phyloP scores from a whole-genome alignment of 768 basidiomycete species.

The Tulasnella sp. region DNA sequence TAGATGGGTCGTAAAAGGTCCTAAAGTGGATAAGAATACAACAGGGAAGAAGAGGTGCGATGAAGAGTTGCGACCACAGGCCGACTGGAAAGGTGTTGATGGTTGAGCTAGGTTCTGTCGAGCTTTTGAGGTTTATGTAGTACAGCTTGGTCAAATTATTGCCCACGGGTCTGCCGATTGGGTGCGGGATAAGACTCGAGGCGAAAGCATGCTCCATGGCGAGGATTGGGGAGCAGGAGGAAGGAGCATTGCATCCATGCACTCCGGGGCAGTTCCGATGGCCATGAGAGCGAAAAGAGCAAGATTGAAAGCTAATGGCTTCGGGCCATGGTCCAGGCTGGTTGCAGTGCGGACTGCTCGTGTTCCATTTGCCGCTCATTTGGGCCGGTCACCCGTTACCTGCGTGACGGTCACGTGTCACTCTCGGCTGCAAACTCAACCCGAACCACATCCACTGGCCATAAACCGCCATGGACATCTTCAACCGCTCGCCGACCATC shows the following conservation, averaged over 20 bases:
- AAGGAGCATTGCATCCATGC: background rate
- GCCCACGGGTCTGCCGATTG: background rate
- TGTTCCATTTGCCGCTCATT: background rate
- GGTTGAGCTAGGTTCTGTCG: background rate
- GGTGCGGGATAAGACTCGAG: background rate
- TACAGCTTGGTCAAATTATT: background rate
- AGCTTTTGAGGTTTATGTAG: background rate
- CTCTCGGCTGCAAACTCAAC: background rate
- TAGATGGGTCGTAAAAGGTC: background rate
- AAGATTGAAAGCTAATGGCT: background rate
- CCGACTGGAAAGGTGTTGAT: background rate
- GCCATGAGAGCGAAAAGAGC: background rate
- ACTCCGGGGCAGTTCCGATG: background rate
- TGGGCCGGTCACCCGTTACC: background rate
- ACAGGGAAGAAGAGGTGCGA: background rate
- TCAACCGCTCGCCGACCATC: constrained; percentile 64
- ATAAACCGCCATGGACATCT: constrained; percentile 51
- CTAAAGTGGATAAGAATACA: background rate
- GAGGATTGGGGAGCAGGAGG: background rate
- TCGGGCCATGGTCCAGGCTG: background rate
- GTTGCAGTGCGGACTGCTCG: background rate
- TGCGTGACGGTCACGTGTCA: background rate
- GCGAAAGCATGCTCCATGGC: background rate
- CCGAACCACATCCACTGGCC: background rate
- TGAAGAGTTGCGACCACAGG: background rate